Conservation (phyloP, 1,139 yeast genomes). For the Yamadazyma dendronema region DNA sequence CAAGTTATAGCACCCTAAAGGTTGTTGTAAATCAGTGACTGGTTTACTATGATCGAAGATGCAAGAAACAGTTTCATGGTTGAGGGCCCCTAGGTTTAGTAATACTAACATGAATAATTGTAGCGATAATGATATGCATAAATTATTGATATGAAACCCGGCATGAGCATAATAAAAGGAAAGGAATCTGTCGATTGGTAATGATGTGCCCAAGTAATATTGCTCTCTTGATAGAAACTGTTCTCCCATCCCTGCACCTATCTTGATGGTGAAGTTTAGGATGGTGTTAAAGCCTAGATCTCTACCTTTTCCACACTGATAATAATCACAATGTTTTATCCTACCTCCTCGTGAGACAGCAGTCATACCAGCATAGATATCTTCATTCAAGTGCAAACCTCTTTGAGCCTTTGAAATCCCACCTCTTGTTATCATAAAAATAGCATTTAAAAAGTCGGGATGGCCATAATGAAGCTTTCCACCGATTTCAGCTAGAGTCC, state of each 20-base stretch:
- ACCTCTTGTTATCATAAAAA: slow-evolving; percentile 88
- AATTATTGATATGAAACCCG: slow-evolving; percentile 83
- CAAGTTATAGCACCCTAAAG: slow-evolving; percentile 74
- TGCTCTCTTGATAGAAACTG: slow-evolving; percentile 84
- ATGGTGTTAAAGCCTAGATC: slow-evolving; percentile 87
- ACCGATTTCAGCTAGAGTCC: slow-evolving; percentile 82
- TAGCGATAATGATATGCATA: slow-evolving; percentile 73
- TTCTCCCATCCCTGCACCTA: slow-evolving; percentile 96
- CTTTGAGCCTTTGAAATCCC: slow-evolving; percentile 89
- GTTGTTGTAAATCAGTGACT: slow-evolving; percentile 58
- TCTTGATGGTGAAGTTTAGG: slow-evolving; percentile 79
- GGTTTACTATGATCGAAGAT: slow-evolving; percentile 43
- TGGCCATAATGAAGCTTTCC: slow-evolving; percentile 91
- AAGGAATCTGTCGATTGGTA: slow-evolving; percentile 76
- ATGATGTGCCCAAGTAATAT: slow-evolving; percentile 72
- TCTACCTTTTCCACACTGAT: slow-evolving; percentile 90
- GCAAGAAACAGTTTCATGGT: slow-evolving; percentile 60
- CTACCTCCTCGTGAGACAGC: slow-evolving; percentile 81
- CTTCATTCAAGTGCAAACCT: slow-evolving; percentile 84
- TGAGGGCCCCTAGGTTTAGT: slow-evolving; percentile 65
- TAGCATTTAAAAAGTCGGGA: slow-evolving; percentile 82
- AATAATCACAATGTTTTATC: slow-evolving; percentile 84
- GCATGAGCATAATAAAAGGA: slow-evolving; percentile 92
- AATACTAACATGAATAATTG: slow-evolving; percentile 68
- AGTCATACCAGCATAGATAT: slow-evolving; percentile 88